A percentile compares a stretch with the other conserved stretches of the same genome.
phyloP scores from a whole-genome alignment of 202 grass and related monocot genomes.

The Carex sylvatica region DNA sequence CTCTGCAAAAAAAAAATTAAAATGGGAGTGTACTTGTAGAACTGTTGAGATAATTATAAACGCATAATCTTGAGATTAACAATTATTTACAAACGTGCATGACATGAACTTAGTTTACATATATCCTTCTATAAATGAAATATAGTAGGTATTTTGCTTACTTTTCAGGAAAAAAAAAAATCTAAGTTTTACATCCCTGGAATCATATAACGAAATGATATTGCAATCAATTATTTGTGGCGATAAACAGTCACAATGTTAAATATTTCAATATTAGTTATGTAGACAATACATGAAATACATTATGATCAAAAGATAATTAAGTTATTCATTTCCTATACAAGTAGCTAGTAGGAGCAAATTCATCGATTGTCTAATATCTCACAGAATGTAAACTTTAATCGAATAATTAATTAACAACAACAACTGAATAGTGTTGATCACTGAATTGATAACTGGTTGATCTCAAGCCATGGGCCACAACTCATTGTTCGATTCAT shows the following conservation, averaged over 20 bases:
- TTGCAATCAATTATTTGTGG: background rate
- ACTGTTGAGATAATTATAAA: background rate
- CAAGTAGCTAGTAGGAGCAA: background rate
- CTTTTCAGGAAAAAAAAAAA: no score
- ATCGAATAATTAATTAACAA: background rate
- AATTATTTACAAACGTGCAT: background rate
- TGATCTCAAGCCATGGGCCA: constrained; percentile 27
- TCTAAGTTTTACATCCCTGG: background rate
- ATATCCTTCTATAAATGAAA: background rate
- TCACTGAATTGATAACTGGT: constrained; percentile 15
- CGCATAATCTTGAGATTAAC: background rate
- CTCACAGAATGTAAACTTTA: background rate
- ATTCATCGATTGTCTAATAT: background rate
- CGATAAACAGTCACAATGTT: background rate
- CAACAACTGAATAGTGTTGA: background rate
- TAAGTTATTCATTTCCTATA: background rate
- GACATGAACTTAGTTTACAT: background rate
- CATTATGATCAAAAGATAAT: background rate
- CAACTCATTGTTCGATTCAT: constrained; percentile 43
- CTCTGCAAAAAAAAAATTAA: background rate
- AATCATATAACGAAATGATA: background rate
- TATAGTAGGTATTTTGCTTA: no score
- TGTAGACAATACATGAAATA: background rate
- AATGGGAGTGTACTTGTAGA: background rate
- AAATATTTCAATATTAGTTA: background rate